Conservation (phyloP, 441 rosid species). For the Rhodomyrtus psidioides region DNA sequence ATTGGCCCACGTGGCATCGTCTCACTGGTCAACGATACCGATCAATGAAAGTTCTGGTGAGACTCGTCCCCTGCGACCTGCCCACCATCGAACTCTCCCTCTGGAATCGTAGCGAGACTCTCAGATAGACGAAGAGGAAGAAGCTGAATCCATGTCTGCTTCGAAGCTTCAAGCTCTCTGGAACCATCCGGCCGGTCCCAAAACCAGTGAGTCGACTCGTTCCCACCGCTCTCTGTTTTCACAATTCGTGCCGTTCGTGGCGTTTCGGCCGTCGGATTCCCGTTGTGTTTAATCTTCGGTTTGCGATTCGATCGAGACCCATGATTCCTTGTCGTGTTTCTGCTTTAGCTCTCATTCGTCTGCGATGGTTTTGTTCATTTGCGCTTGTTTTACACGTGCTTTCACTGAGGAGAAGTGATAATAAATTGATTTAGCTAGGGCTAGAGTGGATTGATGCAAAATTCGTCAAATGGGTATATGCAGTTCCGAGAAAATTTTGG, state of each 20-base stretch:
- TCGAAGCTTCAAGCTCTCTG: conserved; percentile 81
- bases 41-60: background rate
- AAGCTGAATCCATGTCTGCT: conserved; percentile 36
- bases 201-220: conserved; percentile 59
- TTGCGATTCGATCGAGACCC: background rate
- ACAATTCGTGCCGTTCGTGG: background rate
- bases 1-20: background rate
- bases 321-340: background rate
- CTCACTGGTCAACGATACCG: background rate
- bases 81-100: background rate
- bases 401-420: background rate
- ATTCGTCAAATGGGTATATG: background rate
- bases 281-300: background rate
- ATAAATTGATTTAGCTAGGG: background rate
- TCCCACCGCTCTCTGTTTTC: background rate
- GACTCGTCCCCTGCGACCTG: background rate
- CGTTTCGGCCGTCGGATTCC: background rate
- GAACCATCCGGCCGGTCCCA: conserved; percentile 97
- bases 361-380: background rate
- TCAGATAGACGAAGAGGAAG: background rate
- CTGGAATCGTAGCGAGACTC: background rate
- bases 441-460: background rate
- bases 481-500: background rate
- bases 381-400: background rate
- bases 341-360: background rate